Conservation (phyloP, 2,329 filamentous ascomycete species). For the Neonectria ditissima region DNA sequence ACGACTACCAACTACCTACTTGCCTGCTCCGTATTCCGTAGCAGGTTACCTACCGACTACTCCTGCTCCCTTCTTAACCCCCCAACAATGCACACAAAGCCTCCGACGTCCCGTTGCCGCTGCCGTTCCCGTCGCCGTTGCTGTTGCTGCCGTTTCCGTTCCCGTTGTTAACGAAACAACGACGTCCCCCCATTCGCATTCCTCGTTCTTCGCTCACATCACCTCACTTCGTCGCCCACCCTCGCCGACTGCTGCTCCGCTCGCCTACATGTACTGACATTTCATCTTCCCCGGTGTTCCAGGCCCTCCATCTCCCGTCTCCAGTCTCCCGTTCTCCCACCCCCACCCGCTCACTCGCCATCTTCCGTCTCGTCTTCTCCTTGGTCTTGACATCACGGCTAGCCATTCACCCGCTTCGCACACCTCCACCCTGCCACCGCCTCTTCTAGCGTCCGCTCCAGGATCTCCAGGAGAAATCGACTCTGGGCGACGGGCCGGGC, state of each 20-base stretch:
- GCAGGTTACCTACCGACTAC: conserved; percentile 33
- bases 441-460: conserved; percentile 18
- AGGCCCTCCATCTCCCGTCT: conserved; percentile 32
- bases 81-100: conserved; percentile 13
- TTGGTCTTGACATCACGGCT: conserved; percentile 35
- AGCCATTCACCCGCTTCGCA: conserved; percentile 29
- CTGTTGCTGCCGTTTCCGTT: background rate
- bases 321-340: conserved; percentile 26
- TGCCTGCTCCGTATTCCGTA: too few species aligned
- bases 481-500: conserved; percentile 36
- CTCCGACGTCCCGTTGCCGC: background rate
- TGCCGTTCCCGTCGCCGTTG: background rate
- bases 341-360: conserved; percentile 32
- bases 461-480: conserved; percentile 19
- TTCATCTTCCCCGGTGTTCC: conserved; percentile 33
- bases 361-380: conserved; percentile 28
- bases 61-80: conserved; percentile 28
- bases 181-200: background rate
- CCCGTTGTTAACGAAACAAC: background rate
- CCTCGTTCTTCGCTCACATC: background rate
- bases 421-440: conserved; percentile 25
- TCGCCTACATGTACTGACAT: conserved; percentile 42
- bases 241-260: conserved; percentile 21
- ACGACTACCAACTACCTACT: conserved; percentile 1
- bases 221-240: conserved; percentile 10